phyloP scores from a whole-genome alignment of 2,329 filamentous ascomycete genomes.

The Zalaria sp. region DNA sequence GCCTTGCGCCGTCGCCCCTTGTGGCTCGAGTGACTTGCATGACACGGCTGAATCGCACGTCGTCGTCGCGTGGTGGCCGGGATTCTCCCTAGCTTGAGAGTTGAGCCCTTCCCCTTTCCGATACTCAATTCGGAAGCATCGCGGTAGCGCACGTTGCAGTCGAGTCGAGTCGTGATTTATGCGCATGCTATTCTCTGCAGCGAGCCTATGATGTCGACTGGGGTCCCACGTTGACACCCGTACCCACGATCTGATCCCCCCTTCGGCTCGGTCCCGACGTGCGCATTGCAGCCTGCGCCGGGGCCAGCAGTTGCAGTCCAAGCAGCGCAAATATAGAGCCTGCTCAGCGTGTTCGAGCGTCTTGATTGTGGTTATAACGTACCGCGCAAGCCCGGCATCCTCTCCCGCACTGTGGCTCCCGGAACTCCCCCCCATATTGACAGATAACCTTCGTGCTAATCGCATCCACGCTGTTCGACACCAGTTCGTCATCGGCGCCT shows the following conservation, averaged over 20 bases:
- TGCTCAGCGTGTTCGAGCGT: background rate
- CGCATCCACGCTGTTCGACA: too few relatives aligned
- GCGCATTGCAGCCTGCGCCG: background rate
- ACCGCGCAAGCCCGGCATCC: background rate
- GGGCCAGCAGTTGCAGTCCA: background rate
- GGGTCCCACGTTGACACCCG: background rate
- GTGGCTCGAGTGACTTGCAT: background rate
- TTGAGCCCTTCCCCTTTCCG: too few relatives aligned
- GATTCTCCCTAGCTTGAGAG: background rate
- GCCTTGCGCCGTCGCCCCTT: background rate
- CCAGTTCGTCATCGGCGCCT: too few relatives aligned
- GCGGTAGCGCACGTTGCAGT: too few relatives aligned
- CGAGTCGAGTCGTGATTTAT: too few relatives aligned
- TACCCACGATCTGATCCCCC: background rate
- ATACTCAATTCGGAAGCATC: too few relatives aligned
- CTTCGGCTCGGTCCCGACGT: background rate
- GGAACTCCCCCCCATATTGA: too few relatives aligned
- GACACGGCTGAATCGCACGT: background rate
- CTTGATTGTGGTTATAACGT: background rate
- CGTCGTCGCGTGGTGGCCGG: background rate
- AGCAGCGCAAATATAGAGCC: background rate
- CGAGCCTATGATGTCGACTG: background rate
- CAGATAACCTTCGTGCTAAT: too few relatives aligned
- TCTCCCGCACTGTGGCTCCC: background rate
- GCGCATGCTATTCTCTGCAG: background rate